These are phyloP conservation scores for Jamesozyma gamospora DNA, from an alignment of 805 yeast genomes.

Conservation along the genomic window DNA sequence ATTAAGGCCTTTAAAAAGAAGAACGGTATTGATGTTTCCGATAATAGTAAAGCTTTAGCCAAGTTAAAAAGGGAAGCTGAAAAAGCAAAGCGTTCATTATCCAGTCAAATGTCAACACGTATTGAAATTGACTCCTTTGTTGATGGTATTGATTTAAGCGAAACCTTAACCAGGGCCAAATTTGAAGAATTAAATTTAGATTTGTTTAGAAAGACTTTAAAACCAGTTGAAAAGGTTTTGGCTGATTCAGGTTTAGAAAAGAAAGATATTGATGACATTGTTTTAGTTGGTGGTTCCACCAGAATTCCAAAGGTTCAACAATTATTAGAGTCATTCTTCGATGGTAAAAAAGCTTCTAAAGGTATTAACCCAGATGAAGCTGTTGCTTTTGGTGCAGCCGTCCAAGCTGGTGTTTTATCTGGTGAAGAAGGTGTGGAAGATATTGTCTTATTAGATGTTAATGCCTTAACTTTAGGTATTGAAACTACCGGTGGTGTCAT, in stretches of 20 bases:
- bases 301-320: slow-evolving; percentile 98
- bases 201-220: slow-evolving; percentile 85
- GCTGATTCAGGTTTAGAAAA: slow-evolving; percentile 86
- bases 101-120: slow-evolving; percentile 91
- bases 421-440: slow-evolving; percentile 94
- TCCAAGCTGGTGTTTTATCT: slow-evolving; percentile 94
- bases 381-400: slow-evolving; percentile 99
- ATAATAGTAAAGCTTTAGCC: slow-evolving; percentile 78
- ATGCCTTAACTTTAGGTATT: slow-evolving; percentile 89
- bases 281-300: slow-evolving; percentile 97
- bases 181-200: slow-evolving; percentile 93
- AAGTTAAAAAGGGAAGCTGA: slow-evolving; percentile 96
- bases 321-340: slow-evolving; percentile 79
- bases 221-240: slow-evolving; percentile 92
- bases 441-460: slow-evolving; percentile 82
- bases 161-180: slow-evolving; percentile 93
- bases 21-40: slow-evolving; percentile 71
- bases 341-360: slow-evolving; percentile 93
- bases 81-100: slow-evolving; percentile 93
- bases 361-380: slow-evolving; percentile 99
- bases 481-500: slow-evolving; percentile 97
- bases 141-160: slow-evolving; percentile 93
- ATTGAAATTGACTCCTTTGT: slow-evolving; percentile 91
- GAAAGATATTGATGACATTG: slow-evolving; percentile 86
- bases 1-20: slow-evolving; percentile 85